Evolutionary conservation across 1,139 yeast species (phyloP).

Genomic region (Taiozyma sp.): DNA sequence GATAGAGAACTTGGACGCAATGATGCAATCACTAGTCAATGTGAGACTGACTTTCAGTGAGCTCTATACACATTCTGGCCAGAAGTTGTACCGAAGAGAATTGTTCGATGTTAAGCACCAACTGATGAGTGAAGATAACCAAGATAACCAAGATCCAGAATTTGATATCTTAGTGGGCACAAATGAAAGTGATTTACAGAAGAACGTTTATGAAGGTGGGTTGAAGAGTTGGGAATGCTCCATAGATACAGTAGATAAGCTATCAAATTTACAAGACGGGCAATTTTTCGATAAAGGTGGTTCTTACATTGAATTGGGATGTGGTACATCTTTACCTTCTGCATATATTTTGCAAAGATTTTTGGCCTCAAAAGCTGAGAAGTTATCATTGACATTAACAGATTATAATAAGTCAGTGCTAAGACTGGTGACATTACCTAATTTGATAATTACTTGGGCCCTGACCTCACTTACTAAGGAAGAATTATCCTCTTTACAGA

Average conservation of each 20-base stretch:
- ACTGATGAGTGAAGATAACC: conserved; percentile 70
- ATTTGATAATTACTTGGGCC: conserved; percentile 76
- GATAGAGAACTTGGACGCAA: conserved; percentile 29
- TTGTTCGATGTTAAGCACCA: conserved; percentile 87
- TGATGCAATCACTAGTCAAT: conserved; percentile 37
- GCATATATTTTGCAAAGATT: conserved; percentile 46
- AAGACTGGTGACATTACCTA: conserved; percentile 80
- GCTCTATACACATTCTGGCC: conserved; percentile 35
- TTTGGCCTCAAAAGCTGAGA: conserved; percentile 15
- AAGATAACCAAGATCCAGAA: conserved; percentile 29
- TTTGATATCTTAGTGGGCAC: conserved; percentile 47
- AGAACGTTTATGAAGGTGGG: conserved; percentile 88
- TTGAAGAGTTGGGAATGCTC: conserved; percentile 96
- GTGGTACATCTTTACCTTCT: conserved; percentile 86
- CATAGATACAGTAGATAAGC: conserved; percentile 59
- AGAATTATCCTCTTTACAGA: conserved; percentile 32
- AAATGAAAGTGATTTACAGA: conserved; percentile 65
- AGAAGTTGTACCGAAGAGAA: conserved; percentile 52
- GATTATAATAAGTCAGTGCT: conserved; percentile 84
- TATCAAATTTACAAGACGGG: conserved; percentile 24
- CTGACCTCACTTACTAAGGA: conserved; percentile 32
- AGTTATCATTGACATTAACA: conserved; percentile 44
- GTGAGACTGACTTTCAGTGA: conserved; percentile 50
- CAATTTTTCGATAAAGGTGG: conserved; percentile 10
- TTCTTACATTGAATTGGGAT: conserved; percentile 67